Base-by-base conservation (phyloP, 1,284 basidiomycete species). In the Pterulicium gracile region DNA sequence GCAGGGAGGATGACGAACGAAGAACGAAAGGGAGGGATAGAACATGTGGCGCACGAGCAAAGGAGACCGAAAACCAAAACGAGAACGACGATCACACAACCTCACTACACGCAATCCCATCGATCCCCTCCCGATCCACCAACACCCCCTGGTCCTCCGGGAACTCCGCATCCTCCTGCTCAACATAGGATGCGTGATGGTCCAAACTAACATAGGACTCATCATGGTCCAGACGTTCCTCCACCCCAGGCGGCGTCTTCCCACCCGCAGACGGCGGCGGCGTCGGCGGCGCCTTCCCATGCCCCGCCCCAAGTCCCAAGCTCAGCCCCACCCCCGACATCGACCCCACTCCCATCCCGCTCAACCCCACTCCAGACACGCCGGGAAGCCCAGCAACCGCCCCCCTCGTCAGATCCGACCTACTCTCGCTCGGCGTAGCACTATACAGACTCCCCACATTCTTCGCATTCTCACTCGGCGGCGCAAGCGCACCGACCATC, bases 401-500 rank as follows among this genome's bases (percentile, higher is more conserved):
- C n/a, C n/a, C n/a, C n/a, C n/a, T n/a, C n/a, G n/a, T n/a, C n/a
- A n/a, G n/a, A n/a, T n/a, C n/a, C n/a, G n/a, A n/a, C n/a, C n/a
- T n/a, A n/a, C n/a, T n/a, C 7, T 7, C n/a, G 10, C 27, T 32
- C 7, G 27, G 27, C n/a, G 27, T 32, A n/a, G 27, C n/a, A 10
- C 10, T 10, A n/a, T 10, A 32, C 10, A 10, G 27, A 10, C 10
- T 32, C 10, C n/a, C 27, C 10, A 32, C 10, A 7, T 32, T 7
- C 7, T 7, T 7, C 10, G 27, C 7, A n/a, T 7, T 10, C 7
- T 10, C n/a, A 32, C 10, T 10, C 27, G 27, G 27, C 10, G 27
- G 27, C n/a, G 36, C n/a, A 17, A 39, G 36, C 27, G 32, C 34
- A 18, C 56, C 59, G 21, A 56, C 50, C 64, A 87, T 78, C 83